Evolutionary conservation across 768 basidiomycete genomes (phyloP).

Genomic region (Lenzites betulinus): DNA sequence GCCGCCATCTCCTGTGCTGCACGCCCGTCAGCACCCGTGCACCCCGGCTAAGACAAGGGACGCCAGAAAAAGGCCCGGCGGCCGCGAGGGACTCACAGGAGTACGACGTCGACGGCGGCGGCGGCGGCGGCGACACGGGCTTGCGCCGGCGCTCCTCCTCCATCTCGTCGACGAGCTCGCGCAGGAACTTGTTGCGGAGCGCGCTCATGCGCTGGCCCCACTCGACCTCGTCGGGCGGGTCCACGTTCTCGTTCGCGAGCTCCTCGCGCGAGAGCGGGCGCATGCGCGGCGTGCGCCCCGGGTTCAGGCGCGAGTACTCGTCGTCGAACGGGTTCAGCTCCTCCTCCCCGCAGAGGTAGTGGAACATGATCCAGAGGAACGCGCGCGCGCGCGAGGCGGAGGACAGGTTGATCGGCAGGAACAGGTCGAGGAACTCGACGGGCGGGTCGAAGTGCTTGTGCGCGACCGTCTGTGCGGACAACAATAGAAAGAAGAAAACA

Average conservation of each 20-base stretch:
- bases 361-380: slow-evolving; percentile 83
- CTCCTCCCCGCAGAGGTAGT: slow-evolving; percentile 72
- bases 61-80: no score
- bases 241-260: slow-evolving; percentile 68
- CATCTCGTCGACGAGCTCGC: slow-evolving; percentile 58
- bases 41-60: no score
- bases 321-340: slow-evolving; percentile 77
- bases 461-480: slow-evolving; percentile 39
- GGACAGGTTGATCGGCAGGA: slow-evolving; percentile 73
- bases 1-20: slow-evolving; percentile 21
- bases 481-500: no score
- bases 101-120: slow-evolving; percentile 20
- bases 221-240: slow-evolving; percentile 73
- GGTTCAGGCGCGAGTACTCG: slow-evolving; percentile 55
- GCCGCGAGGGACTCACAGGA: slow-evolving; percentile 1
- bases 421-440: slow-evolving; percentile 81
- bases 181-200: slow-evolving; percentile 69
- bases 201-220: slow-evolving; percentile 78
- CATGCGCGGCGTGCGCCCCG: slow-evolving; percentile 66
- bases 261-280: slow-evolving; percentile 57
- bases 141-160: slow-evolving; percentile 40
- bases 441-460: slow-evolving; percentile 72
- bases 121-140: slow-evolving; percentile 32
- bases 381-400: slow-evolving; percentile 74
- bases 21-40: not conserved